phyloP scores from a whole-genome alignment of 768 basidiomycete species.

The Fomitopsis serialis region DNA sequence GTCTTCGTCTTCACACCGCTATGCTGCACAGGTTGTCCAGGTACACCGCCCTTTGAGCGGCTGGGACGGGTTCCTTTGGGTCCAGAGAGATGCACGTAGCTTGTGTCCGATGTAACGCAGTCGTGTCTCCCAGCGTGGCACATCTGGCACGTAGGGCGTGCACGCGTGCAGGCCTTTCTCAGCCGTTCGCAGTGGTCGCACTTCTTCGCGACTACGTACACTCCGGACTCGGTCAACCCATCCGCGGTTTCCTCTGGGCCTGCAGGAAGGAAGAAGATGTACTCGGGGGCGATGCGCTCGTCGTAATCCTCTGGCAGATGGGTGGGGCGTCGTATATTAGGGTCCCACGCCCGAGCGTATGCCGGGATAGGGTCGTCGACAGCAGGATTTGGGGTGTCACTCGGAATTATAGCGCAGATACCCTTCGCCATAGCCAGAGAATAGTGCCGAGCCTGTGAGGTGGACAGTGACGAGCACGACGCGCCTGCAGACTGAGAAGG shows the following conservation, averaged over 20 bases:
- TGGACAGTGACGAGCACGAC: not conserved
- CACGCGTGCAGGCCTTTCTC: not conserved
- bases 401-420: not conserved
- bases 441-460: not conserved
- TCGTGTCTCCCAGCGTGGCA: not conserved
- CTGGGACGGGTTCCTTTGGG: not conserved
- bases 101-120: not conserved
- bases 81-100: not conserved
- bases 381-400: not conserved
- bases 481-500: not conserved
- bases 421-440: not conserved
- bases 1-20: not conserved
- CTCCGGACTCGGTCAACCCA: not conserved
- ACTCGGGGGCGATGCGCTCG: not conserved
- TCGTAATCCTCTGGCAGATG: conserved; percentile 3
- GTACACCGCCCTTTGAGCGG: not conserved
- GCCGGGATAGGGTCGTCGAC: not conserved
- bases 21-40: not conserved
- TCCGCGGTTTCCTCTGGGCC: not conserved
- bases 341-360: not conserved
- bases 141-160: not conserved
- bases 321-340: not conserved
- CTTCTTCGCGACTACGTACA: not conserved
- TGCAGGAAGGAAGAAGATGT: not conserved
- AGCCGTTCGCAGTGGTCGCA: not conserved